Evolutionary conservation across 2,329 filamentous ascomycete species (phyloP).

Genomic region (Lecanicillium sp.): DNA sequence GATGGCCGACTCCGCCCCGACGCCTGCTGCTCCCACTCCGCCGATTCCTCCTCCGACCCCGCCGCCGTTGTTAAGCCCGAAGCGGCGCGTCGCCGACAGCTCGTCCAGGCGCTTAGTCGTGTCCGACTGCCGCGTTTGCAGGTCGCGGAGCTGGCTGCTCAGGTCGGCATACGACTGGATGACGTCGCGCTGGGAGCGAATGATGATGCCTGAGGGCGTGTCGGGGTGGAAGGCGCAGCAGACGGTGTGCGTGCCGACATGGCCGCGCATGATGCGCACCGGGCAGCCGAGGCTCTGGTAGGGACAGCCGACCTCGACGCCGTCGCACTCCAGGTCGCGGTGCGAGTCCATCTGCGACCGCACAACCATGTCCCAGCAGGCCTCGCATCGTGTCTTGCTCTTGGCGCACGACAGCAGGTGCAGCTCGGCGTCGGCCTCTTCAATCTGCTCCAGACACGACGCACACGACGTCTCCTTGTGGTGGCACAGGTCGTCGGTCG

Average conservation of each 20-base stretch:
- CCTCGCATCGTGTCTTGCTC: conserved; percentile 42
- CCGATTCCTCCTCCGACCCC: background rate
- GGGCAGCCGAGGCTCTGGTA: conserved; percentile 33
- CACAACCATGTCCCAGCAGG: conserved; percentile 41
- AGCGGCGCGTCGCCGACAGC: conserved; percentile 33
- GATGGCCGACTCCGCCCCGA: conserved; percentile 34
- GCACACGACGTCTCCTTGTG: conserved; percentile 47
- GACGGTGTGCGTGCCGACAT: conserved; percentile 39
- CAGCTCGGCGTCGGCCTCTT: conserved; percentile 35
- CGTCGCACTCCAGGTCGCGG: conserved; percentile 42
- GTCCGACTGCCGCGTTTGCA: conserved; percentile 30
- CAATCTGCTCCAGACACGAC: conserved; percentile 47
- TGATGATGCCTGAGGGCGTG: conserved; percentile 46
- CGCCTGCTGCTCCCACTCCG: background rate
- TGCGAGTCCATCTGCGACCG: conserved; percentile 43
- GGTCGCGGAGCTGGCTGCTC: conserved; percentile 29
- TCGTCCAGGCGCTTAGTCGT: conserved; percentile 27
- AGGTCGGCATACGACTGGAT: conserved; percentile 37
- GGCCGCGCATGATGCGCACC: conserved; percentile 27
- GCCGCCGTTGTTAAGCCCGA: conserved; percentile 28
- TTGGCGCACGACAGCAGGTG: conserved; percentile 38
- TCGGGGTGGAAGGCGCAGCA: conserved; percentile 46
- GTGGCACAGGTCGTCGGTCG: conserved; percentile 46
- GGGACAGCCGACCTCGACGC: conserved; percentile 43
- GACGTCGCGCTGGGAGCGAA: conserved; percentile 41